Percentiles rank a stretch among this genome's conserved stretches.
phyloP scores from a whole-genome alignment of 371 early-diverging fungal species.

The Mucor sp. region DNA sequence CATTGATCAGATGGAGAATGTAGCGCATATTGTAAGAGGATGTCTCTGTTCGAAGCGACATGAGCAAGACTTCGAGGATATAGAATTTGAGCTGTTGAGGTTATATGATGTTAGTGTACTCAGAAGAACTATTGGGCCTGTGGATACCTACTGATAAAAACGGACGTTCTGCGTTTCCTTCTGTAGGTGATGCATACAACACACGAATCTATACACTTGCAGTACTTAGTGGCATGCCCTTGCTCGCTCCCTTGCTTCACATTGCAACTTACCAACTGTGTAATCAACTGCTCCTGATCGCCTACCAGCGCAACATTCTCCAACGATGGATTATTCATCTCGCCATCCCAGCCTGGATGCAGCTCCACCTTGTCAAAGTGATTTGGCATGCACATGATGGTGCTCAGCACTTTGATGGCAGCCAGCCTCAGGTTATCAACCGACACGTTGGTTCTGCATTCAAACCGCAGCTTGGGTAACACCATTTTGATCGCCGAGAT shows the following conservation, averaged over 20 bases:
- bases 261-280: slow-evolving; percentile 46
- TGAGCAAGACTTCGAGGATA: slow-evolving; percentile 68
- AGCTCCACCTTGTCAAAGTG: slow-evolving; percentile 50
- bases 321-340: slow-evolving; percentile 30
- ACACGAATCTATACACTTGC: slow-evolving; percentile 50
- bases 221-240: too few species aligned
- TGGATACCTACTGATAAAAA: slow-evolving; percentile 44
- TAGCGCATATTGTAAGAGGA: slow-evolving; percentile 70
- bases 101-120: background rate
- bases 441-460: slow-evolving; percentile 36
- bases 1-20: slow-evolving; percentile 68
- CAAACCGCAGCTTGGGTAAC: slow-evolving; percentile 58
- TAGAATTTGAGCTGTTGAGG: slow-evolving; percentile 63
- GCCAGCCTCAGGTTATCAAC: slow-evolving; percentile 70
- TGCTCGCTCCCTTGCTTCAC: background rate
- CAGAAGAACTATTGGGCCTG: background rate
- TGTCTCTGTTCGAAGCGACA: slow-evolving; percentile 68
- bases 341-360: slow-evolving; percentile 55
- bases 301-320: slow-evolving; percentile 25
- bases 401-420: slow-evolving; percentile 66
- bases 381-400: slow-evolving; percentile 74
- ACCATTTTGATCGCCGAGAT: slow-evolving; percentile 69
- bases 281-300: slow-evolving; percentile 59
- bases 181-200: slow-evolving; percentile 47
- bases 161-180: slow-evolving; percentile 32